Evolutionary conservation across 305 asterid species (phyloP), one percentile per base, ranked within the genome.

Genomic region (Fraxinus xanthoxyloides): DNA sequence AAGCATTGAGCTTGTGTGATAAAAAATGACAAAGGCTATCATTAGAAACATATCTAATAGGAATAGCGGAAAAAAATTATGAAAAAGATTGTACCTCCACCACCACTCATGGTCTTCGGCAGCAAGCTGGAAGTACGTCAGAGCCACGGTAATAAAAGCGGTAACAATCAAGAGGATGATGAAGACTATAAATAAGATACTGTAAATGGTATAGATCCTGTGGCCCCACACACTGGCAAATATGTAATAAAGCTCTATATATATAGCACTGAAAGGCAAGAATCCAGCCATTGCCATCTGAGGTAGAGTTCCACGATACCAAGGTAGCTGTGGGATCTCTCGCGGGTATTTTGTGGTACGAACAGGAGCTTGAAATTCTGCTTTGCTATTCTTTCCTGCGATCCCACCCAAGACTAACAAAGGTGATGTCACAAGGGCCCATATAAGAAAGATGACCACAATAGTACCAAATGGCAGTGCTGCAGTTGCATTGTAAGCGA

Each of bases 241-340:
- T 80, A 92, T 91, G 85, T 93, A 93, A 85, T 91, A 93, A 26
- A 93, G 92, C 43, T 93, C 97, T 23, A 93, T 93, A 40, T 92
- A 92, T 43, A 92, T 92, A 81, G 97, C 97, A 84, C 97, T 91
- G 87, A 92, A 92, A 5, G 97, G 97, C 87, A 92, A 87, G 82
- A 92, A 91, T 19, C 97, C 97, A 31, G 97, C 97, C 97, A 92
- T 92, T 31, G 95, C 94, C 97, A 92, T 92, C 89, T 92, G 97
- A 24, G 95, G 95, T 13, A 92, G 78, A 56, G 92, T 82, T 51
- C 90, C 90, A 30, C 95, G 92, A 78, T 93, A 93, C 97, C 95
- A 93, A 59, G 94, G 95, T 56, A 89, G 83, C 12, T 93, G 87
- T 76, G 98, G 98, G 77, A 93, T 91, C 84, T 92, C 98, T 77